A percentile compares a stretch with the other conserved stretches of the same genome.
Conservation (phyloP, 805 yeast genomes). For the Saccharomycopsis sp. region DNA sequence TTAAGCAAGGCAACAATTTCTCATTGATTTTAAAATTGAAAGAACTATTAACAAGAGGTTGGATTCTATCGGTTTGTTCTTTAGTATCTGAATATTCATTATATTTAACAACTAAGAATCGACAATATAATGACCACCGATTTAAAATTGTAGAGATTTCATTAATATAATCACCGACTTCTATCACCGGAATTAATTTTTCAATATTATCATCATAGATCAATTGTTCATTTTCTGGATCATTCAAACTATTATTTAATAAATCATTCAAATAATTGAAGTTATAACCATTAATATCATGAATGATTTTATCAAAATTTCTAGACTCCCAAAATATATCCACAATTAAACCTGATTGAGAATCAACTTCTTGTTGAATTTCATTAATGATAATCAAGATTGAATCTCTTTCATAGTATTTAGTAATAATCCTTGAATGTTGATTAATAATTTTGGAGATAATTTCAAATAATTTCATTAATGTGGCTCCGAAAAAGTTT, state of each 20-base stretch:
- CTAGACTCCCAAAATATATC: conserved; percentile 79
- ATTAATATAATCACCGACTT: conserved; percentile 52
- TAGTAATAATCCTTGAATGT: conserved; percentile 69
- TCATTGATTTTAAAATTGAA: conserved; percentile 45
- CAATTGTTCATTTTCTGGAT: conserved; percentile 24
- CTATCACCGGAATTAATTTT: conserved; percentile 41
- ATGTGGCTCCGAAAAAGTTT: conserved; percentile 49
- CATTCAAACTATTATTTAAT: conserved; percentile 17
- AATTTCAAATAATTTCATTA: conserved; percentile 67
- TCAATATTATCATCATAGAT: conserved; percentile 23
- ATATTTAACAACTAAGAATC: conserved; percentile 65
- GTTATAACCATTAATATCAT: conserved; percentile 45
- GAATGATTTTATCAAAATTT: conserved; percentile 42
- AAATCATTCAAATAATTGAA: conserved; percentile 30
- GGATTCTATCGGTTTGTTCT: conserved; percentile 29
- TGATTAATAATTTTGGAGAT: conserved; percentile 78
- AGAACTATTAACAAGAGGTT: conserved; percentile 41
- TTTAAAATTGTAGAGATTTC: conserved; percentile 73
- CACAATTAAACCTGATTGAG: conserved; percentile 82
- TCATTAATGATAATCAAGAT: conserved; percentile 58
- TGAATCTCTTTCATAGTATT: conserved; percentile 55
- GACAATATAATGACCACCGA: conserved; percentile 75
- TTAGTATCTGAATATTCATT: conserved; percentile 27
- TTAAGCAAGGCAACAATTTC: conserved; percentile 52
- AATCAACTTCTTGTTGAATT: conserved; percentile 80